Evolutionary conservation across 257 asterid species (phyloP).

Genomic region (Capsicum chinense): DNA sequence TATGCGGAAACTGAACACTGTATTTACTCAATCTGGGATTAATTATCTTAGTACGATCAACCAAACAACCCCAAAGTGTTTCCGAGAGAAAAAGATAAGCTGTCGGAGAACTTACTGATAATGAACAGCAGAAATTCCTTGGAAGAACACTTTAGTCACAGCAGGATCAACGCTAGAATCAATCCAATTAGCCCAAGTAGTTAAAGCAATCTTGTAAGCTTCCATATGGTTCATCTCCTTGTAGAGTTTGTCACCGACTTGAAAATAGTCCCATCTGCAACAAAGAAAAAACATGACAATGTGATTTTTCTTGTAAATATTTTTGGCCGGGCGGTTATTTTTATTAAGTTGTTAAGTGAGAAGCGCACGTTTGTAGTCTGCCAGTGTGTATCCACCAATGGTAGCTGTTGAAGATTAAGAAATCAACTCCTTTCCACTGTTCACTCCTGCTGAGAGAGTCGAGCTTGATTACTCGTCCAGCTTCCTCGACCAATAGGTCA

Average conservation of each 20-base stretch:
- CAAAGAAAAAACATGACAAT: not conserved
- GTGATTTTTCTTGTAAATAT: not conserved
- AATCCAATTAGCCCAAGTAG: slow-evolving; percentile 80
- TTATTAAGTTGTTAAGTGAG: not conserved
- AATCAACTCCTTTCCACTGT: slow-evolving; percentile 52
- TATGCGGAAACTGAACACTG: not conserved
- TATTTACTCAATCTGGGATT: not conserved
- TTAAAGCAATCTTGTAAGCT: slow-evolving; percentile 63
- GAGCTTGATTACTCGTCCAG: slow-evolving; percentile 54
- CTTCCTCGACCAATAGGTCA: slow-evolving; percentile 47
- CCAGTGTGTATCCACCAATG: slow-evolving; percentile 93
- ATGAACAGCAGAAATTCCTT: slow-evolving; percentile 72
- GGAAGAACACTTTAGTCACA: slow-evolving; percentile 62
- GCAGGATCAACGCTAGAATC: slow-evolving; percentile 59
- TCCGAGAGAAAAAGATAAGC: not conserved
- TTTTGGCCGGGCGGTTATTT: no score
- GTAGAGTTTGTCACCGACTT: slow-evolving; percentile 26
- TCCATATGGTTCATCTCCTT: slow-evolving; percentile 57
- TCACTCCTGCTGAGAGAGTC: slow-evolving; percentile 52
- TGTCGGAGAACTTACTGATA: slow-evolving; percentile 47
- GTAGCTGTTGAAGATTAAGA: slow-evolving; percentile 68
- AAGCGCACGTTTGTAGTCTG: slow-evolving; percentile 44
- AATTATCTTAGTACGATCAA: not conserved
- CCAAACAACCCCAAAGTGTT: not conserved
- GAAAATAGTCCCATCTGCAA: slow-evolving; percentile 20